Percentiles rank a stretch among this genome's conserved stretches.
Evolutionary conservation across 805 yeast genomes (phyloP).

Genomic region (Candida lessepsii): DNA sequence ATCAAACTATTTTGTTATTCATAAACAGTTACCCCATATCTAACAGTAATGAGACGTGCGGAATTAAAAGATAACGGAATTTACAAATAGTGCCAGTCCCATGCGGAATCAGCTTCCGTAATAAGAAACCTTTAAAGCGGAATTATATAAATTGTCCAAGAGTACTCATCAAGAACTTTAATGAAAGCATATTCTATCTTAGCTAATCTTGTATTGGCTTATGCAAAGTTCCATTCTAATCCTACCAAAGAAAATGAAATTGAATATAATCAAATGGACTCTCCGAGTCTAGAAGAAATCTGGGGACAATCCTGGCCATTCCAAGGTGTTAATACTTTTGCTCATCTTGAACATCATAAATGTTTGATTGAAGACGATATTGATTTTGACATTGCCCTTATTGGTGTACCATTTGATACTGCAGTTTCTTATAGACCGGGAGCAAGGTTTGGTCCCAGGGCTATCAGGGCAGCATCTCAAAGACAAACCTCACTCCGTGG

Average conservation of each 20-base stretch:
- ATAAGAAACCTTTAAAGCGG: not conserved
- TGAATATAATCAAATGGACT: slow-evolving; percentile 13
- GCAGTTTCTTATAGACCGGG: slow-evolving; percentile 79
- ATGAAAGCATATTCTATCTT: no score
- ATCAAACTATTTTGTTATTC: no score
- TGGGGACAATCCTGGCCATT: slow-evolving; percentile 81
- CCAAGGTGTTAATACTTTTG: slow-evolving; percentile 67
- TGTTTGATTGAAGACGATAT: slow-evolving; percentile 52
- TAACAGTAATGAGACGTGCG: no score
- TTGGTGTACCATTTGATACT: slow-evolving; percentile 84
- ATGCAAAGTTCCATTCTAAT: slow-evolving; percentile 12
- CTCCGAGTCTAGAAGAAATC: slow-evolving; percentile 49
- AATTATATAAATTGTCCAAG: not conserved
- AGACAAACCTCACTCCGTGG: slow-evolving; percentile 70
- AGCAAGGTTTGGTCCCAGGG: slow-evolving; percentile 80
- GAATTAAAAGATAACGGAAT: no score
- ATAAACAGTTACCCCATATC: no score
- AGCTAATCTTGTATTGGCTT: not conserved
- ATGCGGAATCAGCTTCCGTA: not conserved
- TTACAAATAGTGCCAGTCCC: no score
- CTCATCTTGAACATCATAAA: slow-evolving; percentile 61
- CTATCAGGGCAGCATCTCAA: slow-evolving; percentile 65
- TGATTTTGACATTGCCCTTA: slow-evolving; percentile 64
- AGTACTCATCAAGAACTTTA: no score
- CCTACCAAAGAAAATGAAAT: slow-evolving; percentile 6